A percentile compares a stretch with the other conserved stretches of the same genome.
phyloP scores from a whole-genome alignment of 208 protist species.

The Tritrichomonas foetus region DNA sequence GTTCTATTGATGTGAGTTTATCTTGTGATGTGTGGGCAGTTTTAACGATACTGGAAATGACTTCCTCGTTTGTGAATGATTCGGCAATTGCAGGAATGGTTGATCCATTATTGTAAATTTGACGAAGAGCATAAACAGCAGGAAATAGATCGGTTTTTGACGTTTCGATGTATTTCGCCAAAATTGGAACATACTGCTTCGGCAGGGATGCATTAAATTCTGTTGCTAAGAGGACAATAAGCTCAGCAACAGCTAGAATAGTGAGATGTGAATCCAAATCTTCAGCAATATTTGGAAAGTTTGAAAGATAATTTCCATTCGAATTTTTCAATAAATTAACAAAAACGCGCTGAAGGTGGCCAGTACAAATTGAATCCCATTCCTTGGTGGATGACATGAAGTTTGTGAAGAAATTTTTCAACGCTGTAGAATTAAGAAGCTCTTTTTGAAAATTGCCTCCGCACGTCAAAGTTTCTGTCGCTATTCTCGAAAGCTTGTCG shows the following conservation, averaged over 20 bases:
- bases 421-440: background rate
- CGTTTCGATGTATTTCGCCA: background rate
- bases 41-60: background rate
- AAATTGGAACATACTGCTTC: background rate
- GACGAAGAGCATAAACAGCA: background rate
- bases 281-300: background rate
- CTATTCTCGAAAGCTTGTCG: background rate
- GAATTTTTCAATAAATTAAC: background rate
- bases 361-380: background rate
- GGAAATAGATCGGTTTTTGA: background rate
- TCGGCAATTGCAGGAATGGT: background rate
- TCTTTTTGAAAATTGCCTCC: background rate
- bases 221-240: background rate
- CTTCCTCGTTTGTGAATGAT: background rate
- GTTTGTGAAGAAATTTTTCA: background rate
- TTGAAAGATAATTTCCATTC: background rate
- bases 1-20: background rate
- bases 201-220: background rate
- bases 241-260: background rate
- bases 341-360: constrained; percentile 10
- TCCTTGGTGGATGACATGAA: background rate
- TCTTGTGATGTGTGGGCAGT: background rate
- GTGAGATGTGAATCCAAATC: background rate
- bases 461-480: constrained; percentile 13
- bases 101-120: background rate